A percentile compares a stretch with the other conserved stretches of the same genome.
phyloP scores from a whole-genome alignment of 441 rosid genomes.

The Euphorbia celastroides region DNA sequence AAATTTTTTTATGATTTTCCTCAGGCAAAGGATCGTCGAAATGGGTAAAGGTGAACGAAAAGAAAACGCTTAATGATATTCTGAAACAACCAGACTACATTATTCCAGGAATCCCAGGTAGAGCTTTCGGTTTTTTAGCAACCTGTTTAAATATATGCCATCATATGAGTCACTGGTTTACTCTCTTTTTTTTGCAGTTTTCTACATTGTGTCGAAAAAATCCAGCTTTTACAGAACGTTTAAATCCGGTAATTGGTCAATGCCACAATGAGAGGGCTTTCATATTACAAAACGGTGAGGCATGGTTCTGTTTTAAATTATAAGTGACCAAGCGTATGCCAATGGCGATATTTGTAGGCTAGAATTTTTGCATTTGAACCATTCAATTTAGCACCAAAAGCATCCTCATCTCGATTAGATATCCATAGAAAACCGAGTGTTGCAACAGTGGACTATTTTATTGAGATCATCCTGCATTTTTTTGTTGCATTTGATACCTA shows the following conservation, averaged over 20 bases:
- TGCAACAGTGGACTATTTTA: background rate
- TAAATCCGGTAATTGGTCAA: slow-evolving; percentile 60
- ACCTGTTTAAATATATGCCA: background rate
- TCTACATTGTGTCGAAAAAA: slow-evolving; percentile 59
- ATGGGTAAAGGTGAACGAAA: slow-evolving; percentile 76
- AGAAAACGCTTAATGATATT: slow-evolving; percentile 52
- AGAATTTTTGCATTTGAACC: too few species aligned
- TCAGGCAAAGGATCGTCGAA: slow-evolving; percentile 43
- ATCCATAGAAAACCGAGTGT: too few species aligned
- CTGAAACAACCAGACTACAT: slow-evolving; percentile 56
- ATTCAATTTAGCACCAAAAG: background rate
- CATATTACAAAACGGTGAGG: background rate
- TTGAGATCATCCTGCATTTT: slow-evolving; percentile 3
- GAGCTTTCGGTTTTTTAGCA: slow-evolving; percentile 13
- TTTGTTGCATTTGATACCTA: background rate
- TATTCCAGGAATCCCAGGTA: slow-evolving; percentile 79
- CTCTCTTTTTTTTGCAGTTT: slow-evolving; percentile 37
- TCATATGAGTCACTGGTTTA: background rate
- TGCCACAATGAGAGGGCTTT: slow-evolving; percentile 26
- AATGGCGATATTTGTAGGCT: background rate
- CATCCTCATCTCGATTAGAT: background rate
- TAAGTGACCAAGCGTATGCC: background rate
- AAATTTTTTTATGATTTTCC: slow-evolving; percentile 4
- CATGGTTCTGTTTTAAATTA: background rate
- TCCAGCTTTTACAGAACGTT: slow-evolving; percentile 61